Evolutionary conservation across 73 alveolate species (phyloP), one percentile per base, ranked within the genome.

Genomic region (Halteria grandinella): DNA sequence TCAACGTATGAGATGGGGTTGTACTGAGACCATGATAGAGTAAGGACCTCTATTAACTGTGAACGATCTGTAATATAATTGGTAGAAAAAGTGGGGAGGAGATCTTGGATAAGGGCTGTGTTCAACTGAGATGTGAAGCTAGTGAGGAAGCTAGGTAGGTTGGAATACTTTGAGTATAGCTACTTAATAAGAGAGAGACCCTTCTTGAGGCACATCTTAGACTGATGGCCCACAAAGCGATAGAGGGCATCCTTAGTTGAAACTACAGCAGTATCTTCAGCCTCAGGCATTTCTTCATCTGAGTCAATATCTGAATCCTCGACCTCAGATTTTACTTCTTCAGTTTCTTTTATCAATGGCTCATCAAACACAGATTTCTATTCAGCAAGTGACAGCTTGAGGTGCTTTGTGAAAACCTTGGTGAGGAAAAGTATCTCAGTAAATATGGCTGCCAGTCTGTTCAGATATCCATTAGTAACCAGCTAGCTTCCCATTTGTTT

Each of bases 41-140:
- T 44, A 6, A 66, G 4, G 7, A 66, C 47, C 14, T 66, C 80
- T 2, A 66, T 25, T 3, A 66, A 8, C 47, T 66, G 33, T 18
- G 80, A 66, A 11, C 47, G 43, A 66, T 66, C 80, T 29, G 59
- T 17, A 27, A 66, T 66, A 47, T 66, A n/a, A n/a, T n/a, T n/a
- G n/a, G n/a, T n/a, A n/a, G n/a, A n/a, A n/a, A n/a, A n/a, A n/a
- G n/a, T n/a, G n/a, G n/a, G n/a, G n/a, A n/a, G n/a, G n/a, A n/a
- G n/a, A n/a, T n/a, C n/a, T n/a, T n/a, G n/a, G n/a, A n/a, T n/a
- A n/a, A n/a, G n/a, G n/a, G n/a, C n/a, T n/a, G n/a, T n/a, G n/a
- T n/a, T n/a, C n/a, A n/a, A n/a, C n/a, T n/a, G n/a, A n/a, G n/a
- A n/a, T n/a, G n/a, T n/a, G n/a, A n/a, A n/a, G n/a, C n/a, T n/a